Evolutionary conservation across 495 filamentous ascomycete genomes (phyloP).

Genomic region (Penicillium coprophilum): DNA sequence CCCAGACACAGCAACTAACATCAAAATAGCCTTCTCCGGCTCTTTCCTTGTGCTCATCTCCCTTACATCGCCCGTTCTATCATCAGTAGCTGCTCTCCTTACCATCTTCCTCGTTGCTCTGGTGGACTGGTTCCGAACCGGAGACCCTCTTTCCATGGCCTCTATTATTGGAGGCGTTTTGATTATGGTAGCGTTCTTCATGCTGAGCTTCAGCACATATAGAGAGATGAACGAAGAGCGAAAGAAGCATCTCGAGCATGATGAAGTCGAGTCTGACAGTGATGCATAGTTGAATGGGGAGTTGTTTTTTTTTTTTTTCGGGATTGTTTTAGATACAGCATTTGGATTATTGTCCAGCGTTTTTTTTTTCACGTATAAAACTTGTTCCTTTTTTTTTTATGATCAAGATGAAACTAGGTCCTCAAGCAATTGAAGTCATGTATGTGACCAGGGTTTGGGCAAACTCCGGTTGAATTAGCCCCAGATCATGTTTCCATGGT

Average conservation of each 20-base stretch:
- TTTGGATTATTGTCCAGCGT: conserved; percentile 1
- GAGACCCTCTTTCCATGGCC: conserved; percentile 67
- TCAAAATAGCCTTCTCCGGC: conserved; percentile 70
- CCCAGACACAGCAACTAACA: conserved; percentile 8
- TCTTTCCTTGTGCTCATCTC: conserved; percentile 90
- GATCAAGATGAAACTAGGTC: too few relatives aligned
- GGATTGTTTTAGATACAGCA: background rate
- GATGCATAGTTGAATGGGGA: conserved; percentile 39
- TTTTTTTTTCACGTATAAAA: background rate
- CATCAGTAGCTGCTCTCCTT: conserved; percentile 84
- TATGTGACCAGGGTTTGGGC: too few relatives aligned
- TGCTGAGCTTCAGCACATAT: conserved; percentile 89
- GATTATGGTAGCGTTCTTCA: conserved; percentile 80
- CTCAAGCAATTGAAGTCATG: too few relatives aligned
- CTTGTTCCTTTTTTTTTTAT: background rate
- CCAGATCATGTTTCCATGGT: too few relatives aligned
- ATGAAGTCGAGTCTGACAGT: conserved; percentile 43
- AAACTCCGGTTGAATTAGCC: too few relatives aligned
- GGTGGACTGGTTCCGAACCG: conserved; percentile 82
- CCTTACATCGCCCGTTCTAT: conserved; percentile 87
- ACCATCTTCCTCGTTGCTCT: conserved; percentile 96
- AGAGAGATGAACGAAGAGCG: conserved; percentile 86
- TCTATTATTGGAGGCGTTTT: conserved; percentile 79
- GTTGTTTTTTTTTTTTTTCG: conserved; percentile 1
- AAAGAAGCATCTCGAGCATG: conserved; percentile 51